Evolutionary conservation across 2,329 filamentous ascomycete species (phyloP), one percentile per base, ranked within the genome.

Genomic region (Didymella keratinophila): DNA sequence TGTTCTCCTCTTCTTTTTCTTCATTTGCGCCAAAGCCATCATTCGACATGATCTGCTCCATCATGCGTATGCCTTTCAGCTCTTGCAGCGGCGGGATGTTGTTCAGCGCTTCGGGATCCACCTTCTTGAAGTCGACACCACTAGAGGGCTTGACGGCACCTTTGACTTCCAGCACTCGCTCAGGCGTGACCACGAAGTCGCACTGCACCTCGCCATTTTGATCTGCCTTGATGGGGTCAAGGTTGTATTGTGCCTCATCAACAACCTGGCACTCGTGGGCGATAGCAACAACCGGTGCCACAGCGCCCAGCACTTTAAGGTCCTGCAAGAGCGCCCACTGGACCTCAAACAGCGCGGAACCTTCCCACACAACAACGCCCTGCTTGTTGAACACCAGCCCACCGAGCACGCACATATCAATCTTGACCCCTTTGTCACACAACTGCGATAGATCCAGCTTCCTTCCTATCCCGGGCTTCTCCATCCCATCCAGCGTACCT

Each of bases 211-310:
- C 78, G 49, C 74, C 79, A 1, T 62, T 58, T 46, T 78, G 76
- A 2, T 58, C 53, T 9, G 63, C 71, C 23, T 51, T 60, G 39
- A 69, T 57, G 3, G 53, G 43, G 16, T 78, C 66, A 11, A 71
- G 18, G 0, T 64, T 63, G 5, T 65, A 30, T 10, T 51, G 52
- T 2, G 41, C 49, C 52, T 77, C 72, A 20, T 77, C 70, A 23
- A 81, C 63, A 10, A 81, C 71, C 64, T 81, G 79, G 53, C 78
- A 81, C 18, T 74, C 70, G 61, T 81, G 79, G 8, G 76, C 78
- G 6, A 81, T 53, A 6, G 73, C 75, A 2, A 76, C 66, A 2
- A 76, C 75, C 0, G 67, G 65, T 5, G 73, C 72, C 2, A 60
- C 44, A 6, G 46, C 14, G 4, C 51, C 52, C 7, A 80, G 66